Percentiles rank a stretch among this genome's conserved stretches.
Conservation (phyloP, 2,329 filamentous ascomycete species). For the Penicillium sclerotigenum region DNA sequence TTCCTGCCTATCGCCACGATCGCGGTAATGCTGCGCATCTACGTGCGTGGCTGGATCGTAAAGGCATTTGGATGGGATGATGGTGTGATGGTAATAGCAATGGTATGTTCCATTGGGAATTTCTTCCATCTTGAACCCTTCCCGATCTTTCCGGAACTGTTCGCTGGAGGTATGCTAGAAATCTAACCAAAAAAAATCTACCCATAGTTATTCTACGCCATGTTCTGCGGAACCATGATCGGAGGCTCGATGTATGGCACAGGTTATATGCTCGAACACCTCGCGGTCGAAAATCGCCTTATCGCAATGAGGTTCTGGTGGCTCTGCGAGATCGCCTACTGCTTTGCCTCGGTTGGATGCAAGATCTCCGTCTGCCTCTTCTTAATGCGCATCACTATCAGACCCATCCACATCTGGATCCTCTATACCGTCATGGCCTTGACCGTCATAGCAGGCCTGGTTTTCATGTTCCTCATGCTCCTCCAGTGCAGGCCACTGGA, state of each 20-base stretch:
- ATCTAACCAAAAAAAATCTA: background rate
- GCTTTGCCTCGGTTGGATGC: slow-evolving; percentile 45
- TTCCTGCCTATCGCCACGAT: slow-evolving; percentile 30
- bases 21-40: slow-evolving; percentile 30
- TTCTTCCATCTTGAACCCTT: background rate
- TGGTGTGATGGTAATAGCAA: slow-evolving; percentile 29
- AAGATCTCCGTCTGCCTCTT: slow-evolving; percentile 54
- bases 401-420: slow-evolving; percentile 46
- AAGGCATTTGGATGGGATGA: slow-evolving; percentile 37
- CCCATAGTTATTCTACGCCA: slow-evolving; percentile 23
- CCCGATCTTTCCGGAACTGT: background rate
- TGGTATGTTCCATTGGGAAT: slow-evolving; percentile 25
- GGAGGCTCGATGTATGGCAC: slow-evolving; percentile 32
- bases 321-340: slow-evolving; percentile 53
- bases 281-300: slow-evolving; percentile 19
- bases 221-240: slow-evolving; percentile 33
- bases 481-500: slow-evolving; percentile 53
- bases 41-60: slow-evolving; percentile 31
- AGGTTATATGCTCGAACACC: slow-evolving; percentile 19
- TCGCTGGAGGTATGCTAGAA: background rate
- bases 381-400: slow-evolving; percentile 51
- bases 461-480: slow-evolving; percentile 53
- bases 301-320: slow-evolving; percentile 45
- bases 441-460: slow-evolving; percentile 45
- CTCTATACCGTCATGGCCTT: slow-evolving; percentile 47